Evolutionary conservation across 441 rosid genomes (phyloP).

Genomic region (Biscutella laevigata): DNA sequence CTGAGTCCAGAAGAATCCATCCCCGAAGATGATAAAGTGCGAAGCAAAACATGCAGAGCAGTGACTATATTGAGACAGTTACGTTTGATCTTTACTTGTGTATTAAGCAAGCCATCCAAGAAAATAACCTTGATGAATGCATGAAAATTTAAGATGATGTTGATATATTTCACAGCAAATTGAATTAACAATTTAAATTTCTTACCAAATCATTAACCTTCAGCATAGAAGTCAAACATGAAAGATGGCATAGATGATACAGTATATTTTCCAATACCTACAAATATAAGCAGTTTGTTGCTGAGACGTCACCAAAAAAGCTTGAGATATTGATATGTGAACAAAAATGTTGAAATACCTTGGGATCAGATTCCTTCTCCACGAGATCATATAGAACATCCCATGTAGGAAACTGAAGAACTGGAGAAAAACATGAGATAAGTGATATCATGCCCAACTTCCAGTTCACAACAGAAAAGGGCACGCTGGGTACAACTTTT

Average conservation of each 20-base stretch:
- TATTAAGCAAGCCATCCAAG: slow-evolving; percentile 46
- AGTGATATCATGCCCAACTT: slow-evolving; percentile 77
- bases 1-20: slow-evolving; percentile 24
- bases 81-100: slow-evolving; percentile 46
- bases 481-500: slow-evolving; percentile 32
- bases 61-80: slow-evolving; percentile 58
- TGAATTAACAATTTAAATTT: slow-evolving; percentile 13
- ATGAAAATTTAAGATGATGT: slow-evolving; percentile 7
- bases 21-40: slow-evolving; percentile 36
- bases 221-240: slow-evolving; percentile 45
- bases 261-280: slow-evolving; percentile 67
- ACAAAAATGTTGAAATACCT: slow-evolving; percentile 37
- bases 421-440: slow-evolving; percentile 60
- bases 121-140: slow-evolving; percentile 43
- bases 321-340: slow-evolving; percentile 13
- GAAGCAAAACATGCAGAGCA: slow-evolving; percentile 47
- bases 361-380: slow-evolving; percentile 54
- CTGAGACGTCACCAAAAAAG: slow-evolving; percentile 18
- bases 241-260: slow-evolving; percentile 52
- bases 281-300: slow-evolving; percentile 21
- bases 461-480: slow-evolving; percentile 55
- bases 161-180: neutral
- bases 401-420: slow-evolving; percentile 52
- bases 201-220: slow-evolving; percentile 64
- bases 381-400: slow-evolving; percentile 56